Percentiles rank a stretch among this genome's conserved stretches.
Conservation (phyloP, 805 yeast species). For the Candida berthetii region DNA sequence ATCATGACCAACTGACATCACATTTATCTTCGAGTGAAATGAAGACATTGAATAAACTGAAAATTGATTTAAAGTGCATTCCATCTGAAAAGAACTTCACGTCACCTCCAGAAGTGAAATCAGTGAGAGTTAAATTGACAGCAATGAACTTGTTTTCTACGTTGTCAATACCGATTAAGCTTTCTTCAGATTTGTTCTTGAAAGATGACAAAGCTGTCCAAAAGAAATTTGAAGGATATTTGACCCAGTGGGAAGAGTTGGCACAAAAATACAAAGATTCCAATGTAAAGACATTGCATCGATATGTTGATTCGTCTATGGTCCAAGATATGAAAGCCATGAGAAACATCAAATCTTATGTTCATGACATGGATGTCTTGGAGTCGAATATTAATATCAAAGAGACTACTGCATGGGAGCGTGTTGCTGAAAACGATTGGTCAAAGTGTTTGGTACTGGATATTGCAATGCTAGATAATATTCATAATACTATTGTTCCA, state of each 20-base stretch:
- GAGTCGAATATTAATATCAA: not conserved
- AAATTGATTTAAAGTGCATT: conserved; percentile 22
- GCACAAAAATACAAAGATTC: conserved; percentile 4
- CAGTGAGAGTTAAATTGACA: conserved; percentile 22
- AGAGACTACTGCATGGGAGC: conserved; percentile 18
- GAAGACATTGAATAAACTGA: conserved; percentile 17
- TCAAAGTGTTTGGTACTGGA: conserved; percentile 30
- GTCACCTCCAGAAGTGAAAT: conserved; percentile 23
- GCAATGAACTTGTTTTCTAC: conserved; percentile 28
- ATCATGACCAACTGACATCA: conserved; percentile 22
- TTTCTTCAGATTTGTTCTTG: conserved; percentile 25
- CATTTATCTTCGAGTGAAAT: conserved; percentile 23
- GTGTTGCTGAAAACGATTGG: conserved; percentile 24
- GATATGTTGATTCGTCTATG: conserved; percentile 8
- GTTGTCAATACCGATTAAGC: conserved; percentile 33
- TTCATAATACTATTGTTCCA: conserved; percentile 48
- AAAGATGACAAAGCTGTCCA: conserved; percentile 19
- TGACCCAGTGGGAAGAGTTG: conserved; percentile 10
- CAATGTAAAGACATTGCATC: conserved; percentile 1
- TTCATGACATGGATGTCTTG: conserved; percentile 2
- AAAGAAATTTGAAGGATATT: conserved; percentile 13
- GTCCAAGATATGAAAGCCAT: conserved; percentile 13
- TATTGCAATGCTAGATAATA: conserved; percentile 29
- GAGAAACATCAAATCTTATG: conserved; percentile 11
- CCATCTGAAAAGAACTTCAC: conserved; percentile 21